A percentile compares a stretch with the other conserved stretches of the same genome.
Conservation (phyloP, 2,329 filamentous ascomycete species). For the Penicillium nordicum region DNA sequence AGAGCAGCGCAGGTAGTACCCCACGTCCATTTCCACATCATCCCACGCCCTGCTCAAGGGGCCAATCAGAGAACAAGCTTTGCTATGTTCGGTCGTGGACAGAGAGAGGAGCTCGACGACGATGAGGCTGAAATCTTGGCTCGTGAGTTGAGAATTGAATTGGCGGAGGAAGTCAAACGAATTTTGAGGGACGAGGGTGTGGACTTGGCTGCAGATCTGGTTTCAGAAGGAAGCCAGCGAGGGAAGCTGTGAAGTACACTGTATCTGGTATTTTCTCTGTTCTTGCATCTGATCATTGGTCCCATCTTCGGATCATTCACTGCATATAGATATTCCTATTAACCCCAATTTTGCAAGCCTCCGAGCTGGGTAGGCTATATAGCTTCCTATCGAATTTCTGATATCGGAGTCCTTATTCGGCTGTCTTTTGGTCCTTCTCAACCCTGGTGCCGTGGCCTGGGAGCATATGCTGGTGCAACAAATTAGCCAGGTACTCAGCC, state of each 20-base stretch:
- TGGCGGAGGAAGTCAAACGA: constrained; percentile 37
- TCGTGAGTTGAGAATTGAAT: constrained; percentile 34
- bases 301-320: not conserved
- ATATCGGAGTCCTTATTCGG: not conserved
- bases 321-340: not conserved
- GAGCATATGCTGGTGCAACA: constrained; percentile 2
- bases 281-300: not conserved
- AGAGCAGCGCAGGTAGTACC: constrained; percentile 88
- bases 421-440: not conserved
- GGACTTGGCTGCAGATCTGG: constrained; percentile 27
- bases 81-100: constrained; percentile 48
- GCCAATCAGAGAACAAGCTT: constrained; percentile 31
- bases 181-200: constrained; percentile 38
- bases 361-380: not conserved
- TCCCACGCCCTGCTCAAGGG: constrained; percentile 64
- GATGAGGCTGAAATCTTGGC: constrained; percentile 43
- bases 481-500: not conserved
- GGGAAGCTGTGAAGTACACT: constrained; percentile 22
- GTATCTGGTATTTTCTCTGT: not conserved
- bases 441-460: constrained; percentile 6
- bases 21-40: constrained; percentile 92
- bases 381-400: not conserved
- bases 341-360: not conserved
- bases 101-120: constrained; percentile 47
- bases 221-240: constrained; percentile 5